Evolutionary conservation across 1,284 basidiomycete genomes (phyloP), one percentile per base, ranked within the genome.

Genomic region (Cryptococcus sp.): DNA sequence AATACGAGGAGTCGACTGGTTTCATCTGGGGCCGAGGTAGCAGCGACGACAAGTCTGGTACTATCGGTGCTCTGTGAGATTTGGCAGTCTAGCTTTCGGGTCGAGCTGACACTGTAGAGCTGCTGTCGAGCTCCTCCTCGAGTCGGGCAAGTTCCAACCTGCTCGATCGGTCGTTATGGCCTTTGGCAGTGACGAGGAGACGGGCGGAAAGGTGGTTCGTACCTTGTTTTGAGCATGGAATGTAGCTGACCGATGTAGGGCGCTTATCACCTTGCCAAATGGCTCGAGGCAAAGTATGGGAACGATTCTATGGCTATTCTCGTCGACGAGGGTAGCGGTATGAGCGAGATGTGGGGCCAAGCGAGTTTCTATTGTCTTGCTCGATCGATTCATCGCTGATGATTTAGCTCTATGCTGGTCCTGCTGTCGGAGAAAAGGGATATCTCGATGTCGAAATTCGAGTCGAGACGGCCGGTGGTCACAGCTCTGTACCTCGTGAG

Each of bases 101-200:
- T 5, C 11, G 10, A 22, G 22, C 47, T 57, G 28, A 53, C 39
- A 14, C 25, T 28, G 12, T 52, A 81, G 80, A 56, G 76, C 74
- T 3, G 74, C 79, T 0, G 57, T 84, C 16, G 81, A 83, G 60
- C 73, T 76, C 0, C 68, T 84, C 3, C 63, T 84, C n/a, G 73
- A 77, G 46, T 68, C 65, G 23, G 66, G 74, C 31, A 58, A 60
- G 40, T 83, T 81, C 58, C 56, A 73, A 32, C 82, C 81, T 0
- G 69, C 73, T 14, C 76, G 82, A 4, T 75, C 76, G 0, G 70
- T 86, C 35, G 74, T 86, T 21, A 72, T 85, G 22, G 78, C 80
- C 1, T 82, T 80, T 44, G 85, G 85, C n/a, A 81, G 80, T 50
- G 84, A 87, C 59, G 85, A 86, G 59, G 85, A 87, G 68, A 65